Evolutionary conservation across 2,329 filamentous ascomycete genomes (phyloP), one percentile per base, ranked within the genome.

Genomic region (Ramularia collo-cygni): DNA sequence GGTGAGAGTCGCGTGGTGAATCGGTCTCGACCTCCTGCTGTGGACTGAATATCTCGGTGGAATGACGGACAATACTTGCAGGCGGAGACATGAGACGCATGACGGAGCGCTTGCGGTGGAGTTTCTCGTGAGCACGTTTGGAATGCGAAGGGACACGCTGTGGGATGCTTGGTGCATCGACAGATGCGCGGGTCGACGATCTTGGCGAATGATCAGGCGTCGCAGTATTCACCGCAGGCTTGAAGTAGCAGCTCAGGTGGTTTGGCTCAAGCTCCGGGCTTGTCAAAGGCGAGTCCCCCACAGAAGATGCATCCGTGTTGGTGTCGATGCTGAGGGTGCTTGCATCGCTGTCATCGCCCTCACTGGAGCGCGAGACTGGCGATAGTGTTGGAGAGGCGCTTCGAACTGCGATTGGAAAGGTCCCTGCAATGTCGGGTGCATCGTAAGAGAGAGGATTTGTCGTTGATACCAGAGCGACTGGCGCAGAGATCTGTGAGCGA

Each of bases 381-480:
- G 47, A 46, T 18, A 75, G 65, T 54, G 21, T 27, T 38, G 10
- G 46, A 6, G 55, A 53, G 24, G 52, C 44, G 37, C 51, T 46
- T 36, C 50, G 47, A 32, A 46, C 50, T 18, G 39, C 37, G 38
- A 61, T 55, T 6, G 53, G 53, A 8, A 36, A 45, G 13, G 59
- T 53, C 32, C 58, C 59, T 28, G 47, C 45, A 42, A 95, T 80
- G 59, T 95, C 84, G 36, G 90, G 90, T 8, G 92, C 89, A 59
- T 90, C 90, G 74, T 95, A 95, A 6, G 87, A 88, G 39, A 95
- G 81, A 76, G 93, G 87, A 65, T 96, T 98, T 53, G 92, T 96
- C 4, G 90, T 95, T 44, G 92, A 93, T 35, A 95, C 72, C 48
- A 98, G 75, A 64, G 88, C 81, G 38, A 95, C 75, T 1, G 92